phyloP scores from a whole-genome alignment of 78 protist genomes.

The Neovahlkampfia damariscottae region DNA sequence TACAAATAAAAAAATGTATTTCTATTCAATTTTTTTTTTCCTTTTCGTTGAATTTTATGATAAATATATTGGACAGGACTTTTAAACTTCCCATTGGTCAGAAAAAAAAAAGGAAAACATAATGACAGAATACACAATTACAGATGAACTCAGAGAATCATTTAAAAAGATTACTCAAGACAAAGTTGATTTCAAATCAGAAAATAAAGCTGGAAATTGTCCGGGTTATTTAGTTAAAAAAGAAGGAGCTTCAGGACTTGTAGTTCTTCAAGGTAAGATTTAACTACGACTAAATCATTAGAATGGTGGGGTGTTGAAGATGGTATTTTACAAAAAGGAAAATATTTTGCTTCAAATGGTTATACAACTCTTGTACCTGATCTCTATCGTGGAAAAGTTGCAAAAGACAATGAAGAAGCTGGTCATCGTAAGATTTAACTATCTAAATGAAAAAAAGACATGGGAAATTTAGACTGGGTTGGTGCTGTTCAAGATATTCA shows the following conservation, averaged over 20 bases:
- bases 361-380: background rate
- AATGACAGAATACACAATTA: too few relatives aligned
- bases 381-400: background rate
- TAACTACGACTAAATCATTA: too few relatives aligned
- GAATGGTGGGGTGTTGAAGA: conserved; percentile 17
- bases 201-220: background rate
- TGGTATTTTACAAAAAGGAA: background rate
- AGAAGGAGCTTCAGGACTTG: background rate
- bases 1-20: too few relatives aligned
- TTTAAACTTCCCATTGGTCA: too few relatives aligned
- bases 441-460: too few relatives aligned
- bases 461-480: conserved; percentile 1
- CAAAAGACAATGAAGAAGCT: conserved; percentile 1
- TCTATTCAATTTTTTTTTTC: too few relatives aligned
- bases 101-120: too few relatives aligned
- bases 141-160: too few relatives aligned
- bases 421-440: background rate
- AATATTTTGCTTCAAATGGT: background rate
- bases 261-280: conserved; percentile 9
- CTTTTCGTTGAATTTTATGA: too few relatives aligned
- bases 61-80: too few relatives aligned
- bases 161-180: too few relatives aligned
- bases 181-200: background rate
- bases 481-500: background rate
- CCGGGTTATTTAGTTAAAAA: background rate